Evolutionary conservation across 139 green algal genomes (phyloP), one percentile per base, ranked within the genome.

Genomic region (Ulvella scutata): DNA sequence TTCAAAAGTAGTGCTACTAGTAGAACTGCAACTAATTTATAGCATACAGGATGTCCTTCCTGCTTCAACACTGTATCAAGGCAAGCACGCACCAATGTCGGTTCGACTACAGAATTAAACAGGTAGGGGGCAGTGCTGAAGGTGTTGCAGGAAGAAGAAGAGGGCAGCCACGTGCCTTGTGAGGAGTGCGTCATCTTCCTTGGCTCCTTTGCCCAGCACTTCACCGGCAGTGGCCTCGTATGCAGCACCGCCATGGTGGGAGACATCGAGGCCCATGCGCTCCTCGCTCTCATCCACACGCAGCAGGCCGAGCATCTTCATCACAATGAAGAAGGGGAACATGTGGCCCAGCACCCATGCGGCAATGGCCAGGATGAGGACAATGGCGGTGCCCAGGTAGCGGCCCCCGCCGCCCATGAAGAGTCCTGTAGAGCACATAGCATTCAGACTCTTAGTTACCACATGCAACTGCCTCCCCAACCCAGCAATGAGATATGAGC

Each of bases 261-360:
- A 87, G 3, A 84, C 78, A 72, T 94, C 89, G 36, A 94, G 80
- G 40, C 89, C 89, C 36, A 81, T 61, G 29, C 80, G 67, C 88
- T 94, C 89, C 36, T 88, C 85, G 38, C 86, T 79, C 39, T 79
- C 75, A 2, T 78, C 72, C 26, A 91, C 87, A 72, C 89, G 84
- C 39, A 94, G 79, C 13, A 90, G 72, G 75, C 84, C 84, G 0
- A 84, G 0, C 74, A 82, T 81, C 74, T 90, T 90, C 17, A 96
- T 75, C 4, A 90, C 4, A 38, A 87, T 84, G 83, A 92, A 94
- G 79, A 95, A 85, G 62, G 82, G 77, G 37, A 74, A 76, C 83
- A 88, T 88, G 75, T 86, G 85, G 43, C 62, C 80, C 61, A 82
- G 38, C 38, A 85, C 78, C 91, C 90, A 96, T 21, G 26, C 84